Base-by-base conservation (phyloP, 371 early-diverging fungal species). In the Mucor lusitanicus region DNA sequence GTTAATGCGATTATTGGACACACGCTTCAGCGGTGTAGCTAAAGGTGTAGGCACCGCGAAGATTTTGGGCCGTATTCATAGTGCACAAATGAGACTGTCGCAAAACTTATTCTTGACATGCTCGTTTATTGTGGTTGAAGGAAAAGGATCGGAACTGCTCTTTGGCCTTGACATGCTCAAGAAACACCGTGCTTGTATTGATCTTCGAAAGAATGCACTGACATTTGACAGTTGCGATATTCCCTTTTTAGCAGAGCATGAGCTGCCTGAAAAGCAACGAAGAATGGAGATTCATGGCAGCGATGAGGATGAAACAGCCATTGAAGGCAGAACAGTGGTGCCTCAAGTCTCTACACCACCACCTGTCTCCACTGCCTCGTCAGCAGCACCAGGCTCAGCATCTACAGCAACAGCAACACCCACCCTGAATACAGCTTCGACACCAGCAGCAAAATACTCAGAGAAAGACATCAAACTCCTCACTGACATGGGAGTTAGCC, bases 111-210 rank as follows among this genome's bases (percentile, higher is more conserved):
- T 85, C 62, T 80, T 97, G 55, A 85, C 90, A 12, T 96, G 97
- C 72, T 93, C 95, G 4, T 94, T 99, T 61, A 94, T 94, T 21
- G 92, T 98, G 30, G 93, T 98, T 83, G 97, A 97, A 84, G 95
- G 93, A 33, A 92, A 94, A 61, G 94, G 93, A 7, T 92, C 95
- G 4, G 97, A 95, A 57, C 63, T 99, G 21, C 78, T 99, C 50
- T 94, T 99, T 79, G 99, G 99, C 0, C 82, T 99, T 63, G 99
- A 99, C 63, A 97, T 97, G 96, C 85, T 96, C 42, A 92, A 91
- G 70, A 82, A 92, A 25, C 93, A 95, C 68, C 83, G 87, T 88
- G 95, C 96, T 7, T 89, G 91, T 66, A 97, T 98, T 66, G 98
- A 98, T 78, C 77, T 98, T 59, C 84, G 84, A 64, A 91, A 89